Evolutionary conservation across 23 red algal species (phyloP).

Genomic region (Gracilaria caudata): DNA sequence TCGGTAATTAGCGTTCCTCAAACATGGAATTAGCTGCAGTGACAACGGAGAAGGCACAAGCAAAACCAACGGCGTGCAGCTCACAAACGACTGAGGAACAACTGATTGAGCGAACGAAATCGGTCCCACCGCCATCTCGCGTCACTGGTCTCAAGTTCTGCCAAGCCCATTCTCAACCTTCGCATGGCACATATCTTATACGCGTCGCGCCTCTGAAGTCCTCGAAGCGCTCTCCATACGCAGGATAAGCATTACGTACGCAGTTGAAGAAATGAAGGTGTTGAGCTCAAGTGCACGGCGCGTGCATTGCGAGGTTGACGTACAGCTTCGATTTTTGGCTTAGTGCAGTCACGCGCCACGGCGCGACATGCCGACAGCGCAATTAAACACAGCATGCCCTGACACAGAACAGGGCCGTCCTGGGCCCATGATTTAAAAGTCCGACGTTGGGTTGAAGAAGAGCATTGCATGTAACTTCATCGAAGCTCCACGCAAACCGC

Average conservation of each 20-base stretch:
- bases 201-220: not conserved
- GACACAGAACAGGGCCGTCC: not conserved
- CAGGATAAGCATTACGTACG: not conserved
- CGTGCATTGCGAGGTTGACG: not conserved
- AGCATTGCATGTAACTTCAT: not conserved
- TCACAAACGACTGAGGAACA: slow-evolving; percentile 5
- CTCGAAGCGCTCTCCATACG: not conserved
- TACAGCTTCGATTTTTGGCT: slow-evolving; percentile 20
- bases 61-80: slow-evolving; percentile 2
- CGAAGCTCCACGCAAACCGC: not conserved
- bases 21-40: slow-evolving; percentile 2
- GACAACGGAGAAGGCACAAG: slow-evolving; percentile 19
- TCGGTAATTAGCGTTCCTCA: slow-evolving; percentile 13
- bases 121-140: slow-evolving; percentile 1
- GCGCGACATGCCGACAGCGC: not conserved
- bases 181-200: slow-evolving; percentile 4
- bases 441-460: not conserved
- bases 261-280: not conserved
- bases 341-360: slow-evolving; percentile 9
- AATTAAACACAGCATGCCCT: not conserved
- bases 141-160: not conserved
- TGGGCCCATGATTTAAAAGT: not conserved
- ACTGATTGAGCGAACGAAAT: not conserved
- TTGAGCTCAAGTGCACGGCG: not conserved
- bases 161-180: not conserved